Evolutionary conservation across 371 early-diverging fungal species (phyloP).

Genomic region (Dichotomocladium elegans): DNA sequence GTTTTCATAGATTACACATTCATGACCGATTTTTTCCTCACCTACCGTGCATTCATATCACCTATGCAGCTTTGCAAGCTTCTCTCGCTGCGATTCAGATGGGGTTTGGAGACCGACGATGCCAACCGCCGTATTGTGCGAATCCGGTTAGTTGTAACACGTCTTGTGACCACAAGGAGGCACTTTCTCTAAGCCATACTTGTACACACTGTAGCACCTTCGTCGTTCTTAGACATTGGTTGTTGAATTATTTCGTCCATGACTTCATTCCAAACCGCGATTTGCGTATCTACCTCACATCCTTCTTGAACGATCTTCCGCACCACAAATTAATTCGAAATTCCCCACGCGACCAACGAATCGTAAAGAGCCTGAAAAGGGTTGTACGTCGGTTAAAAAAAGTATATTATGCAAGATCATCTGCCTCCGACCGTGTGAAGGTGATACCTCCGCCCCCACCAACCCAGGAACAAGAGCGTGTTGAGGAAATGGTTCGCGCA

Average conservation of each 20-base stretch:
- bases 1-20: conserved; percentile 58
- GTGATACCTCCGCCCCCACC: conserved; percentile 45
- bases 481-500: conserved; percentile 34
- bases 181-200: no score
- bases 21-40: conserved; percentile 70
- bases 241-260: conserved; percentile 60
- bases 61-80: conserved; percentile 55
- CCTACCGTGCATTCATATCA: conserved; percentile 63
- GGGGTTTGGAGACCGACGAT: conserved; percentile 55
- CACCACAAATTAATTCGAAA: conserved; percentile 36
- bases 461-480: conserved; percentile 29
- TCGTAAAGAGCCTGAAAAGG: conserved; percentile 48
- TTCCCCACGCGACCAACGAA: conserved; percentile 51
- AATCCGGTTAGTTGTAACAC: conserved; percentile 39
- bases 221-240: conserved; percentile 66
- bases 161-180: no score
- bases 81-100: conserved; percentile 54
- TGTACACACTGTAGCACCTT: conserved; percentile 53
- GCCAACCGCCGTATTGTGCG: conserved; percentile 55
- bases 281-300: conserved; percentile 38
- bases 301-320: conserved; percentile 41
- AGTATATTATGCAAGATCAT: conserved; percentile 29
- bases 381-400: conserved; percentile 43
- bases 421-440: conserved; percentile 26
- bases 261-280: conserved; percentile 58